phyloP scores from a whole-genome alignment of 106 monocot genomes.

The Iris macrosiphon region DNA sequence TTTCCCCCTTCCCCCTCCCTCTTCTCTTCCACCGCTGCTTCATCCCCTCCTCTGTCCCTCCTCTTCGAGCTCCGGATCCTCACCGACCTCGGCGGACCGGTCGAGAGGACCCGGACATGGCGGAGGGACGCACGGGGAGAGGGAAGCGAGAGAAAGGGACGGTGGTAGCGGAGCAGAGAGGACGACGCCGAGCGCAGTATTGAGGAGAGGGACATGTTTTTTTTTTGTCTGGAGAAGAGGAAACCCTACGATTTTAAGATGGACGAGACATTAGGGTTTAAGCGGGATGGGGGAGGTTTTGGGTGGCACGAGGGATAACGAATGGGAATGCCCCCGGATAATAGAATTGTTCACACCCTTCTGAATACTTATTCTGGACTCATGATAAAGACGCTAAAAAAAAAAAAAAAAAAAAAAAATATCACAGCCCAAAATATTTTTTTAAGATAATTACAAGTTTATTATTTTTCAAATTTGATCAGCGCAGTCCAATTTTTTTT shows the following conservation, averaged over 20 bases:
- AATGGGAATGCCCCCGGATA: too few species aligned
- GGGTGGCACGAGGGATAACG: too few species aligned
- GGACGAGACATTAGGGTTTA: too few species aligned
- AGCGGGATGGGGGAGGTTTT: too few species aligned
- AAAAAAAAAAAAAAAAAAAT: too few species aligned
- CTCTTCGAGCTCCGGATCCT: slow-evolving; percentile 26
- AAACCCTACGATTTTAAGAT: slow-evolving; percentile 3
- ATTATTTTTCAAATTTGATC: too few species aligned
- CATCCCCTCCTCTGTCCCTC: slow-evolving; percentile 19
- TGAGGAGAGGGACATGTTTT: slow-evolving; percentile 22
- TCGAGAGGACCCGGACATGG: slow-evolving; percentile 29
- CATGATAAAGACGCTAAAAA: too few species aligned
- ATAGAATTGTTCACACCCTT: too few species aligned
- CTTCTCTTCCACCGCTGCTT: slow-evolving; percentile 9
- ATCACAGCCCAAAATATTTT: too few species aligned
- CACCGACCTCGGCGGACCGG: slow-evolving; percentile 13
- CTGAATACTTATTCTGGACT: too few species aligned
- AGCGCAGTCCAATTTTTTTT: too few species aligned
- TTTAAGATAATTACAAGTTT: too few species aligned
- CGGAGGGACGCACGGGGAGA: not conserved
- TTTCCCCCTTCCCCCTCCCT: slow-evolving; percentile 30
- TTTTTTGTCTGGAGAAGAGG: slow-evolving; percentile 5
- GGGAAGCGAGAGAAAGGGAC: slow-evolving; percentile 9
- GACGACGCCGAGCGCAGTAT: slow-evolving; percentile 43
- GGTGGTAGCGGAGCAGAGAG: slow-evolving; percentile 36